phyloP scores from a whole-genome alignment of 495 filamentous ascomycete species.

The Hypomontagnella monticulosa region DNA sequence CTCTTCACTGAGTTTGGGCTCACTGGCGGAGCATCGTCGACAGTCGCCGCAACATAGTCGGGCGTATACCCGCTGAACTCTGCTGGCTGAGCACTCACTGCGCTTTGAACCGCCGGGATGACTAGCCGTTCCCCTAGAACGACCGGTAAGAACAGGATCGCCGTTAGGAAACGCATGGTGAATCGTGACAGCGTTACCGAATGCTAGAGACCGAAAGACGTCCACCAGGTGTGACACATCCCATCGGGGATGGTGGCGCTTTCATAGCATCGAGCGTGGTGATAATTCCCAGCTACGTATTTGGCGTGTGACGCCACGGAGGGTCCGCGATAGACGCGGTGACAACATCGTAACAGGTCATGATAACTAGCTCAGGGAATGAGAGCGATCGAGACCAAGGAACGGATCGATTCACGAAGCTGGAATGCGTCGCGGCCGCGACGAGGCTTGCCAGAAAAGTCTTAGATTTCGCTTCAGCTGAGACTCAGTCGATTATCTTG shows the following conservation, averaged over 20 bases:
- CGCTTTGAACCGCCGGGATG: conserved; percentile 37
- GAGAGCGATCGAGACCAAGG: conserved; percentile 31
- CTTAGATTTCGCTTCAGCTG: conserved; percentile 38
- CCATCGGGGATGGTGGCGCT: not conserved
- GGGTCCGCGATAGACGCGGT: not conserved
- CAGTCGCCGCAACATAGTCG: conserved; percentile 17
- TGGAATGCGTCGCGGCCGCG: conserved; percentile 18
- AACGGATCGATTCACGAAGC: conserved; percentile 14
- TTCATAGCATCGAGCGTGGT: conserved; percentile 1
- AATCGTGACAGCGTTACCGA: not conserved
- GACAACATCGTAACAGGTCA: conserved; percentile 17
- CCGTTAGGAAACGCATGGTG: conserved; percentile 33
- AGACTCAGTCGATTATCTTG: conserved; percentile 23
- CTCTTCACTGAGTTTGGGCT: not conserved
- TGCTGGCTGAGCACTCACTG: conserved; percentile 34
- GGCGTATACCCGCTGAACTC: conserved; percentile 31
- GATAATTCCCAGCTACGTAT: conserved; percentile 10
- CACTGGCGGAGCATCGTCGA: conserved; percentile 10
- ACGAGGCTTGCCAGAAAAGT: conserved; percentile 25
- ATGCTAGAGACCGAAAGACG: not conserved
- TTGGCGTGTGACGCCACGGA: conserved; percentile 15
- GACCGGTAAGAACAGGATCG: conserved; percentile 26
- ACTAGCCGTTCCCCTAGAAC: conserved; percentile 33
- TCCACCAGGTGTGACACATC: not conserved
- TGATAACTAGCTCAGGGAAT: conserved; percentile 22